Conservation (phyloP, 2,329 filamentous ascomycete genomes). For the Fusarium citri region DNA sequence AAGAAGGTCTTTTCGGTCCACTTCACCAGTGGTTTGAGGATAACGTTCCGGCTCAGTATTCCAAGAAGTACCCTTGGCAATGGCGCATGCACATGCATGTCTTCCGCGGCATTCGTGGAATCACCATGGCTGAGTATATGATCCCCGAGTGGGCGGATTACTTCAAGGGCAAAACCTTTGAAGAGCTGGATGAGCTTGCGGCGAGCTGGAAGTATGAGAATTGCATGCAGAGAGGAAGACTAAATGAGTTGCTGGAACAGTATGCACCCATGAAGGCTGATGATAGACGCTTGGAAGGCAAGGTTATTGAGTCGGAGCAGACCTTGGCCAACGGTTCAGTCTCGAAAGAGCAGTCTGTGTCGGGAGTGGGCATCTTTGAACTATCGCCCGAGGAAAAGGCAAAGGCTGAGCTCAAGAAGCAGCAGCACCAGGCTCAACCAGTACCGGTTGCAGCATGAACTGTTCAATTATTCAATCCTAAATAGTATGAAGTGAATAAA, state of each 20-base stretch:
- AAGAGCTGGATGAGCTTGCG: constrained; percentile 66
- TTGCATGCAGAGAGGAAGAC: constrained; percentile 61
- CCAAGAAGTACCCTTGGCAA: constrained; percentile 59
- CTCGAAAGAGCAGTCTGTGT: constrained; percentile 35
- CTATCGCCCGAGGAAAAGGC: constrained; percentile 43
- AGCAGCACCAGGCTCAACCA: neutral
- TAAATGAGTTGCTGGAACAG: constrained; percentile 62
- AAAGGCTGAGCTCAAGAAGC: constrained; percentile 3
- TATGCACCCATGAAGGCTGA: constrained; percentile 53
- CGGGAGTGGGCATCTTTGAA: constrained; percentile 48
- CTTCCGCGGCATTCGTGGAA: constrained; percentile 56
- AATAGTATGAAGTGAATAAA: too few relatives aligned
- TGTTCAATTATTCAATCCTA: too few relatives aligned
- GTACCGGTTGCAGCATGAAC: neutral
- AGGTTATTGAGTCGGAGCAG: constrained; percentile 40
- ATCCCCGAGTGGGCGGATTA: constrained; percentile 65
- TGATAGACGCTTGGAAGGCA: constrained; percentile 43
- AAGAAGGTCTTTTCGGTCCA: constrained; percentile 52
- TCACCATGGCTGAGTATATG: constrained; percentile 60
- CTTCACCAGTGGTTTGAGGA: constrained; percentile 57
- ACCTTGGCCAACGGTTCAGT: neutral
- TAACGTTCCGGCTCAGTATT: constrained; percentile 56
- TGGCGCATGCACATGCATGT: constrained; percentile 64
- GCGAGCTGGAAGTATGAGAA: constrained; percentile 64
- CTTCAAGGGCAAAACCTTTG: constrained; percentile 61